A percentile compares a stretch with the other conserved stretches of the same genome.
Conservation (phyloP, 2,329 filamentous ascomycete species). For the Cladosporium colombiae region DNA sequence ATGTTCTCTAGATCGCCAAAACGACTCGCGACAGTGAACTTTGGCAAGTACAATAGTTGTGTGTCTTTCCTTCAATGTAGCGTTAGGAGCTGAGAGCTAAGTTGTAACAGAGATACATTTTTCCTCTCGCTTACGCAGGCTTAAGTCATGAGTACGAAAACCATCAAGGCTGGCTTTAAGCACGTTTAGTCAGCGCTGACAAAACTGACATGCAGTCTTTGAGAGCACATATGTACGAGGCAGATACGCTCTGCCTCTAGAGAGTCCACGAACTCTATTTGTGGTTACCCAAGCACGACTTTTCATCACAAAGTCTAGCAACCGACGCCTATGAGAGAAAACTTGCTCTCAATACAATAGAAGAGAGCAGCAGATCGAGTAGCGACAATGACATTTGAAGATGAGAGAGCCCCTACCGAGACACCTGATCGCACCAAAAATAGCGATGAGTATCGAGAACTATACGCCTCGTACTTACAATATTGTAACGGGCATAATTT, state of each 20-base stretch:
- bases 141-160: background rate
- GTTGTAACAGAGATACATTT: background rate
- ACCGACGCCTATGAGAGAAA: background rate
- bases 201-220: background rate
- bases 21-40: background rate
- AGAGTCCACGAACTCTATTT: background rate
- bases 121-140: no score
- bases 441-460: background rate
- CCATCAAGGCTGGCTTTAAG: background rate
- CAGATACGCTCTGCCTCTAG: background rate
- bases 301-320: background rate
- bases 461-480: background rate
- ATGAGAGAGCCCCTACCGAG: background rate
- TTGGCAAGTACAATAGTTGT: no score
- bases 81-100: no score
- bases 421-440: no score
- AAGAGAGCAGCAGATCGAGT: background rate
- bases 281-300: background rate
- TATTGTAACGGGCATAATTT: background rate
- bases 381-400: background rate
- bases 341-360: background rate
- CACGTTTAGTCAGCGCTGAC: background rate
- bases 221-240: background rate
- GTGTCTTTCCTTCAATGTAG: no score
- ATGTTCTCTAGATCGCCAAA: background rate